A percentile compares a stretch with the other conserved stretches of the same genome.
Conservation (phyloP, 179 eudicot species). For the Beta macrorhiza region DNA sequence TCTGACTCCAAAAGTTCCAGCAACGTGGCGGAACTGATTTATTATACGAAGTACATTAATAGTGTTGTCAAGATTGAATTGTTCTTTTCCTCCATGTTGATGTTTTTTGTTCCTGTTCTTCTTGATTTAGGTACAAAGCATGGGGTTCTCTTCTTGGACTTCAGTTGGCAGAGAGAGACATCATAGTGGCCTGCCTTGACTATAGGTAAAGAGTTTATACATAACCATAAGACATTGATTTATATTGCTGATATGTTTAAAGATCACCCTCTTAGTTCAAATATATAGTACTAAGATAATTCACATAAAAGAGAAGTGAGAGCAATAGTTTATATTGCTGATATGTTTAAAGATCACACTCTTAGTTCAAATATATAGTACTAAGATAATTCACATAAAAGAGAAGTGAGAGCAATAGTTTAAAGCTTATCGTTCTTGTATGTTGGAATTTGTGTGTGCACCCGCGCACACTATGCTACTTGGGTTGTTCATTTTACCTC, state of each 20-base stretch:
- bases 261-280: not conserved
- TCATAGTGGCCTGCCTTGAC: constrained; percentile 97
- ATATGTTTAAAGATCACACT: not conserved
- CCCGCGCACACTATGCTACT: not conserved
- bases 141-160: constrained; percentile 96
- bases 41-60: not conserved
- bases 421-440: not conserved
- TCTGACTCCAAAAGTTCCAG: not conserved
- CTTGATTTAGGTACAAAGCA: constrained; percentile 78
- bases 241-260: not conserved
- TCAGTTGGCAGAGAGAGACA: constrained; percentile 80
- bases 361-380: not conserved
- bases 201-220: constrained; percentile 59
- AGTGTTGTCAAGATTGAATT: not conserved
- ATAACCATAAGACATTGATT: not conserved
- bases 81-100: not conserved
- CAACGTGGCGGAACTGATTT: not conserved
- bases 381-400: not conserved
- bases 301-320: not conserved
- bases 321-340: not conserved
- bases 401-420: not conserved
- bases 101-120: constrained; percentile 11
- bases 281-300: not conserved
- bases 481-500: too few relatives aligned
- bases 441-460: not conserved